A percentile compares a stretch with the other conserved stretches of the same genome.
These are phyloP conservation scores for Candida qinlingensis DNA, from an alignment of 805 yeast species.

Conservation along the genomic window DNA sequence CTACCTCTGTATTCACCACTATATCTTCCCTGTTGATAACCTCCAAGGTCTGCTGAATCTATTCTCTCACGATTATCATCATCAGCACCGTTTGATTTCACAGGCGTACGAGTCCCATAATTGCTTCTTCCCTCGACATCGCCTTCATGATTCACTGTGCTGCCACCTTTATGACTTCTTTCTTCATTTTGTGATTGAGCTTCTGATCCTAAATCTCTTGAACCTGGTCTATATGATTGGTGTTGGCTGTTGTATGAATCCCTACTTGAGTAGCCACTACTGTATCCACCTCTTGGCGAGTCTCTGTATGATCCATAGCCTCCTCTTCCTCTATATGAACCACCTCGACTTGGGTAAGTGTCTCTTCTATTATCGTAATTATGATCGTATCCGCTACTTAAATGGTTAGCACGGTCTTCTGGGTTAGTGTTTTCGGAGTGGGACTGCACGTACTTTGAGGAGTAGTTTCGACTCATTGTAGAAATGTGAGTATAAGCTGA, in stretches of 20 bases:
- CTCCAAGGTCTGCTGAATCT: neutral
- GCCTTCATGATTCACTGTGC: too few relatives aligned
- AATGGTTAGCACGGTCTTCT: neutral
- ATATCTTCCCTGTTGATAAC: neutral
- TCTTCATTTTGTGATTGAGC: neutral
- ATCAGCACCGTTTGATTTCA: neutral
- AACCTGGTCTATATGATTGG: neutral
- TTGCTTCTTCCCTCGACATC: too few relatives aligned
- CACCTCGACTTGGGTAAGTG: slow-evolving; percentile 2
- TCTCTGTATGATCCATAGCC: neutral
- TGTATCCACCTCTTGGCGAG: neutral
- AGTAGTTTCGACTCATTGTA: slow-evolving; percentile 5
- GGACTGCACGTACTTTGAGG: slow-evolving; percentile 2
- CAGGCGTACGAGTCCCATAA: neutral
- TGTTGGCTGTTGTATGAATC: neutral
- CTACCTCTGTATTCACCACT: neutral
- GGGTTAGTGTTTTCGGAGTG: neutral
- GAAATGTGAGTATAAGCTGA: neutral
- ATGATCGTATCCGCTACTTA: neutral
- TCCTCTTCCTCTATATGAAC: slow-evolving; percentile 2
- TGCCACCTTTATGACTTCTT: neutral
- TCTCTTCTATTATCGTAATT: slow-evolving; percentile 2
- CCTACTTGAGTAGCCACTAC: neutral
- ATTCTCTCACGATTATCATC: neutral
- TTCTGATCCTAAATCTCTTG: neutral